Conservation (phyloP, 208 protist genomes). For the Leishmania turanica region DNA sequence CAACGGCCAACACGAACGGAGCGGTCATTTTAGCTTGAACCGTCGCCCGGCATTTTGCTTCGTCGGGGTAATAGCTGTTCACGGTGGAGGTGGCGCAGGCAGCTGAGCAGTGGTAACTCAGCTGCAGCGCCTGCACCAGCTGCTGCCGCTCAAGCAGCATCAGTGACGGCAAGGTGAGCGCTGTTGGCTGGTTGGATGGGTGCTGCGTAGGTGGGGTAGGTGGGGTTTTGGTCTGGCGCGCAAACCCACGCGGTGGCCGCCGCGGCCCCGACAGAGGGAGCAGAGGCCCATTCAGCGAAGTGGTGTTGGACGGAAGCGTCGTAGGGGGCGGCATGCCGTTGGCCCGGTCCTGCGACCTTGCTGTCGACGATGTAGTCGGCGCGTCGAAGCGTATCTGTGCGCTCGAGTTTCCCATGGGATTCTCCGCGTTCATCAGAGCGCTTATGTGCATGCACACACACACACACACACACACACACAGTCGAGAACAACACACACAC, state of each 20-base stretch:
- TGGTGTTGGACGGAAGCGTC: background rate
- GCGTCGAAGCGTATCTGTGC: background rate
- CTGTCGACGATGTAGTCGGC: background rate
- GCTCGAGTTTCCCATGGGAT: background rate
- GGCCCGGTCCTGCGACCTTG: background rate
- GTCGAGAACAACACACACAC: background rate
- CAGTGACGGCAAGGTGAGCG: background rate
- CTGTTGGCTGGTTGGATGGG: background rate
- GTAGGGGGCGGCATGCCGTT: background rate
- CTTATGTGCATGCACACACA: background rate
- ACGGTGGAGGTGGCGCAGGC: constrained; percentile 35
- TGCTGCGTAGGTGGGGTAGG: background rate
- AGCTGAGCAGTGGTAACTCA: constrained; percentile 28
- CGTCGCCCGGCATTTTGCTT: constrained; percentile 18
- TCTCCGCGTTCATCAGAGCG: background rate
- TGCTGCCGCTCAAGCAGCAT: background rate
- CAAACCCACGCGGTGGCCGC: background rate
- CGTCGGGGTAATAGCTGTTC: constrained; percentile 30
- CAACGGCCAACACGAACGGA: constrained; percentile 51
- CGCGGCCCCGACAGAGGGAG: background rate
- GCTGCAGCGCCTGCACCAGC: constrained; percentile 10
- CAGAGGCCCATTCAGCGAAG: background rate
- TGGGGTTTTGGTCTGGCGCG: background rate
- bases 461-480: background rate
- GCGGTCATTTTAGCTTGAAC: constrained; percentile 35